Evolutionary conservation across 2,329 filamentous ascomycete genomes (phyloP).

Genomic region (Blastomyces gilchristii): DNA sequence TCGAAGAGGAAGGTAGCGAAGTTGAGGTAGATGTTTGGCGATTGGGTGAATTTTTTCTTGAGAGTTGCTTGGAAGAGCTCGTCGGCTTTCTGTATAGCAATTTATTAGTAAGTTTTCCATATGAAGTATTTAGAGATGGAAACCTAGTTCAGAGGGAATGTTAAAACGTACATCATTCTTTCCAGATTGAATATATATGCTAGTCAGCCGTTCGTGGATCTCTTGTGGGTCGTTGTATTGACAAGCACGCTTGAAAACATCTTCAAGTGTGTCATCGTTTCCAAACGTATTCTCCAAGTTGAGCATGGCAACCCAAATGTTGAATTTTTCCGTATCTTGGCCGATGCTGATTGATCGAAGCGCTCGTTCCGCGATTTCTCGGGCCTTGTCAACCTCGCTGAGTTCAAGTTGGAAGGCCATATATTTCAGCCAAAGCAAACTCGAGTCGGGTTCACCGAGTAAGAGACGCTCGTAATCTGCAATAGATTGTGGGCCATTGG

Average conservation of each 20-base stretch:
- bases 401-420: slow-evolving; percentile 98
- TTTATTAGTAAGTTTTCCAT: slow-evolving; percentile 16
- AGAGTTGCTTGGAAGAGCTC: slow-evolving; percentile 73
- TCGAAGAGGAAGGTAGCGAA: slow-evolving; percentile 89
- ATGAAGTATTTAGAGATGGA: background rate
- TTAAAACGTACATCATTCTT: slow-evolving; percentile 61
- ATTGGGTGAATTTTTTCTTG: slow-evolving; percentile 81
- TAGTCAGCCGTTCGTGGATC: slow-evolving; percentile 78
- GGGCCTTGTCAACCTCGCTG: slow-evolving; percentile 76
- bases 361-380: slow-evolving; percentile 81
- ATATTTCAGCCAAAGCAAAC: slow-evolving; percentile 86
- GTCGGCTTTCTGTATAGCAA: slow-evolving; percentile 63
- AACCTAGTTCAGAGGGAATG: background rate
- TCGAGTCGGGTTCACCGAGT: slow-evolving; percentile 86
- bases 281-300: slow-evolving; percentile 91
- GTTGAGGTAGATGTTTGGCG: slow-evolving; percentile 79
- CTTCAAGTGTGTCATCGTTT: slow-evolving; percentile 68
- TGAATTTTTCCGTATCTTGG: slow-evolving; percentile 85
- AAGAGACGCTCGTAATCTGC: slow-evolving; percentile 91
- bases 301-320: slow-evolving; percentile 88
- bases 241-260: slow-evolving; percentile 82
- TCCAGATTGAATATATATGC: slow-evolving; percentile 87
- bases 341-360: slow-evolving; percentile 83
- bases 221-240: slow-evolving; percentile 89
- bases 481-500: slow-evolving; percentile 74